A percentile compares a stretch with the other conserved stretches of the same genome.
Evolutionary conservation across 2,329 filamentous ascomycete species (phyloP).

Genomic region (Trichothecium sympodiale): DNA sequence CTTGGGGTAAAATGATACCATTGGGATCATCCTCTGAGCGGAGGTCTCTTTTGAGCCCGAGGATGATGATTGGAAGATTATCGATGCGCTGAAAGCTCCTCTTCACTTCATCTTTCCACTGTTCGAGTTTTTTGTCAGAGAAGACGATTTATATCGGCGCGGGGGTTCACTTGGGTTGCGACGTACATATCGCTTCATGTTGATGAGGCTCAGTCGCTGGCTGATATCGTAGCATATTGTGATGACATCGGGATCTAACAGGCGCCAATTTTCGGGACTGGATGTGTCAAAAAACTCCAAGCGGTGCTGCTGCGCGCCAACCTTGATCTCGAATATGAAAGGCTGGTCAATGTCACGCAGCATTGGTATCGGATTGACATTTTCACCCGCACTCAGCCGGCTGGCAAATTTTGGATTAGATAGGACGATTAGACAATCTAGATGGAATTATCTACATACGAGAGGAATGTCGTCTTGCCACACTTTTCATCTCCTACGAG

Average conservation of each 20-base stretch:
- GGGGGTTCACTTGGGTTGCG: no score
- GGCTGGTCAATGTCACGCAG: constrained; percentile 50
- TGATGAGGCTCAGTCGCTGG: constrained; percentile 44
- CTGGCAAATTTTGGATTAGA: constrained; percentile 18
- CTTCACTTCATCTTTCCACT: constrained; percentile 49
- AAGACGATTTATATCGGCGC: no score
- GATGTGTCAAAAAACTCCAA: constrained; percentile 52
- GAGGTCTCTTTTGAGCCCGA: constrained; percentile 51
- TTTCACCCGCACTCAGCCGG: constrained; percentile 37
- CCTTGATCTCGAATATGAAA: constrained; percentile 43
- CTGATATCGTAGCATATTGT: constrained; percentile 53
- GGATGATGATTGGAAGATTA: constrained; percentile 40
- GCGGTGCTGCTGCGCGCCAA: constrained; percentile 17
- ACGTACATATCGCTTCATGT: constrained; percentile 45
- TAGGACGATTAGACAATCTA: not conserved
- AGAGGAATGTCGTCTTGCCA: constrained; percentile 51
- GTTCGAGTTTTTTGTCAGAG: constrained; percentile 1
- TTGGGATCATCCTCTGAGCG: constrained; percentile 47
- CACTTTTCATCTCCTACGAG: constrained; percentile 48
- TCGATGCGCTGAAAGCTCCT: constrained; percentile 34
- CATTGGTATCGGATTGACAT: constrained; percentile 30
- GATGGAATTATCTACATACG: constrained; percentile 30
- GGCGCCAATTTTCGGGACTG: constrained; percentile 45
- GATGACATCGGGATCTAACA: constrained; percentile 46
- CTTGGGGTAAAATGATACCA: constrained; percentile 49